Base-by-base conservation (phyloP, 331 rosid genomes). In the Acacia pycnantha region DNA sequence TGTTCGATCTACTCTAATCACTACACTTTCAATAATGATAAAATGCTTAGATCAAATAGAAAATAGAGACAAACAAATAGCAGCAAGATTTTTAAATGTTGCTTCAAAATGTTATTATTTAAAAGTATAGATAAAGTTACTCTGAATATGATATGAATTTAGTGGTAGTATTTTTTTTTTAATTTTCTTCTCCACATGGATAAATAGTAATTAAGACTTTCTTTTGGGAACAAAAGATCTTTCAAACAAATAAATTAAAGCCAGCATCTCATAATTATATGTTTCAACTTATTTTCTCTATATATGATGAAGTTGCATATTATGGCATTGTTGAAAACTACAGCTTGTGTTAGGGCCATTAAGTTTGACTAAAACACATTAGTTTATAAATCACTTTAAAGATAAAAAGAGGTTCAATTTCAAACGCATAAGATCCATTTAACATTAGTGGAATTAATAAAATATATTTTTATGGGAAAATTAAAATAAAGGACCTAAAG, bases 241-340 rank as follows among this genome's bases (percentile, higher is more conserved):
- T 54, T 19, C 11, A 54, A 21, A 21, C 5, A 54, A 54, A 54
- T n/a, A 54, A 54, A 54, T n/a, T 54, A n/a, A 21, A 54, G 62
- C 12, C 62, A 21, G 62, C 59, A 53, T 19, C 59, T 53, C 59
- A 53, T 53, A 53, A 53, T 53, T 53, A 56, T 26, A 26, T 62
- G 48, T 18, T 67, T 48, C 43, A 33, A 46, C 40, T 48, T 56
- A 8, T 33, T 78, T 37, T 56, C 43, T 68, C 58, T 8, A 8
- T 31, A 31, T 31, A 31, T 14, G 69, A 74, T 69, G 69, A 19
- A 74, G 76, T 69, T 26, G 24, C 82, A 79, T 48, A 46, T 70
- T 27, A 54, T 69, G 71, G 5, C 76, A 26, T 24, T 53, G 70
- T 69, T 68, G 82, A 69, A 69, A 69, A 13, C 77, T 54, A 18